These are phyloP conservation scores for Fraxinus paxiana DNA, from an alignment of 305 asterid species.

Conservation along the genomic window DNA sequence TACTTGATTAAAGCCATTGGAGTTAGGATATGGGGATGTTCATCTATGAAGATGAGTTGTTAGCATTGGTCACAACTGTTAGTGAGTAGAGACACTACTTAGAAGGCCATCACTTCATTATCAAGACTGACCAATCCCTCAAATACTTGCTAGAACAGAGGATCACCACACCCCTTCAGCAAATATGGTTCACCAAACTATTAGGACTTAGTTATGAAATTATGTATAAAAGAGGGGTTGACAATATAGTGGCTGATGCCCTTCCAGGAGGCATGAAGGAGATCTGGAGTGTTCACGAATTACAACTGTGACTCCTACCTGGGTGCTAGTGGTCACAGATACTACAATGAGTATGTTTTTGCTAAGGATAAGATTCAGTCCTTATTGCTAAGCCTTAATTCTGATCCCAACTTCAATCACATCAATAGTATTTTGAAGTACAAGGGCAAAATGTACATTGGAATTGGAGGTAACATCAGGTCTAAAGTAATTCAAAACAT, in stretches of 20 bases:
- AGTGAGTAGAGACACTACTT: not conserved
- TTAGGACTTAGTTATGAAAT: not conserved
- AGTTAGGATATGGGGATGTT: not conserved
- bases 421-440: not conserved
- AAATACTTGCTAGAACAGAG: not conserved
- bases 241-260: not conserved
- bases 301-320: not conserved
- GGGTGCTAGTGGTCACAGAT: not conserved
- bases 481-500: not conserved
- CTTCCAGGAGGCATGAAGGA: not conserved
- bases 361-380: not conserved
- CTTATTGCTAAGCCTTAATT: not conserved
- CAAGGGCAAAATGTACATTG: not conserved
- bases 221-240: not conserved
- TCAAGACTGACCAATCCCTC: not conserved
- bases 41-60: not conserved
- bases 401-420: not conserved
- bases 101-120: not conserved
- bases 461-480: not conserved
- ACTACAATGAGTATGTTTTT: not conserved
- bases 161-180: not conserved
- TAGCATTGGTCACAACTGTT: not conserved
- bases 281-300: not conserved
- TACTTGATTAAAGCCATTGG: not conserved
- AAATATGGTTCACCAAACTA: too few relatives aligned